Conservation (phyloP, 345 rosid genomes). For the Mallotus nudiflorus region DNA sequence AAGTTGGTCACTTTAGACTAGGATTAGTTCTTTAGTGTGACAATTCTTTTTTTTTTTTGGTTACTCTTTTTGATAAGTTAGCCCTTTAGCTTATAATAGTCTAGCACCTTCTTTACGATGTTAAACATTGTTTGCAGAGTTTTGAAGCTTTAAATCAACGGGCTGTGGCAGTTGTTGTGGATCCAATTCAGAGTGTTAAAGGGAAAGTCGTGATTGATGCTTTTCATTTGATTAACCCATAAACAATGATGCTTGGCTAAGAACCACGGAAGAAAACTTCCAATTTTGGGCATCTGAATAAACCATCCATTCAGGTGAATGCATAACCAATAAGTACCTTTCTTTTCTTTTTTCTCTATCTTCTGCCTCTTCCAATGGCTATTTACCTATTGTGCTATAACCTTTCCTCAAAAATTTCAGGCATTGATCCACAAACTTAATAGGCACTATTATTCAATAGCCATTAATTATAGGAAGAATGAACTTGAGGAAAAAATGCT, state of each 20-base stretch:
- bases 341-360: background rate
- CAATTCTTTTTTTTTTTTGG: background rate
- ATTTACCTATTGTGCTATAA: background rate
- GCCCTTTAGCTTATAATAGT: background rate
- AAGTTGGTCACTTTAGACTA: background rate
- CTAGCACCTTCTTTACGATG: background rate
- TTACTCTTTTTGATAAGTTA: background rate
- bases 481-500: constrained; percentile 99
- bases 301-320: constrained; percentile 94
- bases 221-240: constrained; percentile 92
- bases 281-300: constrained; percentile 95
- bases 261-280: constrained; percentile 98
- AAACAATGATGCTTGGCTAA: constrained; percentile 99
- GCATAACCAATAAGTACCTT: constrained; percentile 4
- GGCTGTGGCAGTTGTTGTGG: constrained; percentile 99
- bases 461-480: constrained; percentile 94
- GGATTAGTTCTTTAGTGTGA: background rate
- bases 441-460: constrained; percentile 97
- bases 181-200: constrained; percentile 97
- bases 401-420: constrained; percentile 42
- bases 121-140: constrained; percentile 54
- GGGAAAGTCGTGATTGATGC: constrained; percentile 99
- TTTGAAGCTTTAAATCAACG: constrained; percentile 98
- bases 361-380: background rate
- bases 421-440: constrained; percentile 98